These are phyloP conservation scores for Moesziomyces globuligerus DNA, from an alignment of 1,284 basidiomycete genomes.

Conservation along the genomic window DNA sequence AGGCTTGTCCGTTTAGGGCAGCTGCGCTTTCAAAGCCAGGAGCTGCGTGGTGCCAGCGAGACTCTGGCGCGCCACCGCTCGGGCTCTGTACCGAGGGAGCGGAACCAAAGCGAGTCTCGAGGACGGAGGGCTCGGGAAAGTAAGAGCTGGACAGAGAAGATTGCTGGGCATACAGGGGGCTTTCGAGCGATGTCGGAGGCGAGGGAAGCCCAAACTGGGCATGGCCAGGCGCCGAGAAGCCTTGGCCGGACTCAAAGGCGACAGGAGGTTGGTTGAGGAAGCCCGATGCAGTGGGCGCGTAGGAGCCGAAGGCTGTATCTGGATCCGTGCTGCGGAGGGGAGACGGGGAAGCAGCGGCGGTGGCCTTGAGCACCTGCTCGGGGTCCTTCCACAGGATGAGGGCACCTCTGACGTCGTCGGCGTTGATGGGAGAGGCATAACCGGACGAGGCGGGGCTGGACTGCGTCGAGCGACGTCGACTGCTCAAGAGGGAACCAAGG, in stretches of 20 bases:
- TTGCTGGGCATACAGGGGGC: slow-evolving; percentile 45
- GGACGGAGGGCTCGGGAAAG: slow-evolving; percentile 31
- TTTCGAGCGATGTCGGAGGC: slow-evolving; percentile 15
- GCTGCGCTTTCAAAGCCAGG: not conserved
- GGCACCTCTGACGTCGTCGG: slow-evolving; percentile 36
- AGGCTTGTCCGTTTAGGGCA: too few species aligned
- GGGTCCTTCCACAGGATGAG: slow-evolving; percentile 48
- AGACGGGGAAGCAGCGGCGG: slow-evolving; percentile 11
- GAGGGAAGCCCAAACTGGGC: slow-evolving; percentile 5
- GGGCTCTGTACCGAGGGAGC: not conserved
- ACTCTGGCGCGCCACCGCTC: too few species aligned
- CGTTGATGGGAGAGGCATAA: slow-evolving; percentile 42
- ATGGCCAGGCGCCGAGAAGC: not conserved
- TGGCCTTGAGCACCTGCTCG: slow-evolving; percentile 32
- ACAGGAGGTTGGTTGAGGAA: slow-evolving; percentile 40
- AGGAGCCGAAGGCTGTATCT: slow-evolving; percentile 3
- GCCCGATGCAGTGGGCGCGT: slow-evolving; percentile 6
- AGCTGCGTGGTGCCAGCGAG: slow-evolving; percentile 5
- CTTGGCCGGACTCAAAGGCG: slow-evolving; percentile 22
- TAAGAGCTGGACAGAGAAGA: slow-evolving; percentile 45
- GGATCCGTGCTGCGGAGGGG: slow-evolving; percentile 22
- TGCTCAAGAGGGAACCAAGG: slow-evolving; percentile 30
- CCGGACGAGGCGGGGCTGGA: slow-evolving; percentile 43
- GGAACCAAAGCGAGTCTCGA: slow-evolving; percentile 9
- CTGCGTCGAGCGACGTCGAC: slow-evolving; percentile 28